A percentile compares a stretch with the other conserved stretches of the same genome.
Evolutionary conservation across 345 rosid genomes (phyloP).

Genomic region (Lumnitzera littorea): DNA sequence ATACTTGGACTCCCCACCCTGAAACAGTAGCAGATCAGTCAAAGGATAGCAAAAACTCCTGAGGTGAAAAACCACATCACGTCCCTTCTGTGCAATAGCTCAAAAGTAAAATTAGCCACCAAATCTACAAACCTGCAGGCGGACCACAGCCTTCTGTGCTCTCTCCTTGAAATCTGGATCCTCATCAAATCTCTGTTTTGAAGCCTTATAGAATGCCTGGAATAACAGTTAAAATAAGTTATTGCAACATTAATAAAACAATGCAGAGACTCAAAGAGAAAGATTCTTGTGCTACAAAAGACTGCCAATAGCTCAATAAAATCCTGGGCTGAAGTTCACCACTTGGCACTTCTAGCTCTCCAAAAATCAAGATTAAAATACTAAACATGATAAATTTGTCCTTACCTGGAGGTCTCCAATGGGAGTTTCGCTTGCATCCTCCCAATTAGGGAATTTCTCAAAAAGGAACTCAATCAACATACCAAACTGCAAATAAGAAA

Average conservation of each 20-base stretch:
- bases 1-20: constrained; percentile 84
- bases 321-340: not conserved
- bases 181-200: constrained; percentile 66
- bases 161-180: constrained; percentile 74
- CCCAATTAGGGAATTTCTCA: constrained; percentile 63
- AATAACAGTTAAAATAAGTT: not conserved
- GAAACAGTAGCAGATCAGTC: constrained; percentile 5
- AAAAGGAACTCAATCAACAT: constrained; percentile 94
- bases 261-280: not conserved
- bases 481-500: constrained; percentile 63
- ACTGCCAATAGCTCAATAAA: too few species aligned
- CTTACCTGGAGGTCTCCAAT: constrained; percentile 95
- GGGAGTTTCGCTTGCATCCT: constrained; percentile 59
- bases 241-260: too few species aligned
- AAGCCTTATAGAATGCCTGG: constrained; percentile 76
- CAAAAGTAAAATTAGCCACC: too few species aligned
- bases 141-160: constrained; percentile 93
- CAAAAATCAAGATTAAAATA: not conserved
- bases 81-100: too few species aligned
- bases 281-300: not conserved
- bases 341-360: not conserved
- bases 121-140: constrained; percentile 56
- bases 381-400: constrained; percentile 1
- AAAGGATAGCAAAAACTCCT: not conserved
- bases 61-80: too few species aligned